Evolutionary conservation across 2,329 filamentous ascomycete species (phyloP).

Genomic region (Karstenula rhodostoma): DNA sequence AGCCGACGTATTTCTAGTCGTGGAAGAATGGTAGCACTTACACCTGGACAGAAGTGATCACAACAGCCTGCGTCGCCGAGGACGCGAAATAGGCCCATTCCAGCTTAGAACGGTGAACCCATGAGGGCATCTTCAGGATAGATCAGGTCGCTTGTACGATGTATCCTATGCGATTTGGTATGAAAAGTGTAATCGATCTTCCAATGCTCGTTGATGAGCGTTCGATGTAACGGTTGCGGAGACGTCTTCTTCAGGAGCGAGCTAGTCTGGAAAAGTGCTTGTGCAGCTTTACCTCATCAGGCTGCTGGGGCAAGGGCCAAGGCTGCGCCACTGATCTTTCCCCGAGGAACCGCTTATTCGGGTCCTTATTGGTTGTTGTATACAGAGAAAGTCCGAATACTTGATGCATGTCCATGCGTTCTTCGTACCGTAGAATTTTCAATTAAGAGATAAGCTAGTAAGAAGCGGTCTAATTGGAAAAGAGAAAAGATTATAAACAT

Average conservation of each 20-base stretch:
- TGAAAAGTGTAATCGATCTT: neutral
- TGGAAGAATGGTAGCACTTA: conserved; percentile 16
- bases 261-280: neutral
- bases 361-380: neutral
- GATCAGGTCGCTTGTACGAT: neutral
- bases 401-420: neutral
- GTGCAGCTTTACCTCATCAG: conserved; percentile 4
- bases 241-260: neutral
- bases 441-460: too few species aligned
- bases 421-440: too few species aligned
- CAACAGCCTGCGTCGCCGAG: conserved; percentile 23
- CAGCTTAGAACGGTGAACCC: conserved; percentile 1
- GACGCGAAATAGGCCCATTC: conserved; percentile 28
- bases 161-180: neutral
- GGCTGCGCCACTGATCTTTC: neutral
- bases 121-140: conserved; percentile 1
- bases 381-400: neutral
- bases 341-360: neutral
- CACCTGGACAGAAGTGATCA: conserved; percentile 25
- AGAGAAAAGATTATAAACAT: too few species aligned
- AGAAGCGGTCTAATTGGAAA: too few species aligned
- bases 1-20: too few species aligned
- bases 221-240: neutral
- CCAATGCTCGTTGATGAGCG: neutral
- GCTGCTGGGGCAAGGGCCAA: neutral